Base-by-base conservation (phyloP, 148 eudicot species). In the Rhododendron ovatum region DNA sequence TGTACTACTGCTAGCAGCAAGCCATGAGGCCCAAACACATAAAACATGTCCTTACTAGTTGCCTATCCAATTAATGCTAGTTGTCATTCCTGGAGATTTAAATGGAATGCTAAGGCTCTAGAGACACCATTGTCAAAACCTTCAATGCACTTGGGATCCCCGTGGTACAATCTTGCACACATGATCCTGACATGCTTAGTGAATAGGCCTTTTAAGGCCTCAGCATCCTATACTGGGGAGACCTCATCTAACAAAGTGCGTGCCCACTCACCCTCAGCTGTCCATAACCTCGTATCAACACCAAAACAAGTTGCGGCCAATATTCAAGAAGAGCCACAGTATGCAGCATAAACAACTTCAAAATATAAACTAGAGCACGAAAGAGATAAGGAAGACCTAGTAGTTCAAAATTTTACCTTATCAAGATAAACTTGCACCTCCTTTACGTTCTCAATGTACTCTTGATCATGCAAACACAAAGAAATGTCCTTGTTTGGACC, bases 341-440 rank as follows among this genome's bases (percentile, higher is more conserved):
- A 17, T 30, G 41, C 30, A 79, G 55, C 55, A 50, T 28, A 30
- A 51, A 7, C 63, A 80, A 28, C 13, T 80, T 13, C 47, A 75
- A 35, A 75, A 14, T 41, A n/a, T 6, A 15, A 24, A 15, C 37
- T 80, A 80, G 26, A 51, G 63, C 20, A 51, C 9, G 22, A 51
- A 80, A 80, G 83, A 81, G 45, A 55, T 28, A n/a, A 33, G 45
- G 47, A 85, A 48, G 63, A 37, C 20, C 13, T 47, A 1, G 2
- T 26, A 47, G 12, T 33, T n/a, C 33, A 22, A 57, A 82, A 35
- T n/a, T 24, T 77, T 82, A 90, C 91, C 90, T 45, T 86, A 69
- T 90, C 89, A 53, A 90, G 69, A 74, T 88, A 88, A 47, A 48
- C 35, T n/a, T 85, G 90, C 28, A 90, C 85, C 82, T 90, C 84